phyloP scores from a whole-genome alignment of 805 yeast genomes.

The Nematodospora valgi region DNA sequence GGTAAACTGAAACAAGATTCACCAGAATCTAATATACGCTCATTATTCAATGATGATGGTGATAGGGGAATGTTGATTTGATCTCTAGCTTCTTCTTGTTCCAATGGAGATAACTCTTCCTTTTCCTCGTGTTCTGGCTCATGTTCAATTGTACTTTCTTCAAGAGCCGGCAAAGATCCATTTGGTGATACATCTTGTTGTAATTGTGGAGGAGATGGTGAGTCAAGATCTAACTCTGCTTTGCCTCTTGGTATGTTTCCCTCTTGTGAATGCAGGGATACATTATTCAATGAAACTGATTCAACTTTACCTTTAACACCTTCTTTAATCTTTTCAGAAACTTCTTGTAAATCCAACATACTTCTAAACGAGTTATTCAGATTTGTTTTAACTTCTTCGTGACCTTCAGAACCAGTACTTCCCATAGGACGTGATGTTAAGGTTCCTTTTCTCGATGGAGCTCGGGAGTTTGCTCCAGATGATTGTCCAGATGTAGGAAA shows the following conservation, averaged over 20 bases:
- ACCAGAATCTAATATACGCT: background rate
- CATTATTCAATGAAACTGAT: background rate
- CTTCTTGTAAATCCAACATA: slow-evolving; percentile 35
- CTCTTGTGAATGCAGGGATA: slow-evolving; percentile 8
- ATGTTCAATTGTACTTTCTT: slow-evolving; percentile 6
- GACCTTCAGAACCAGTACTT: slow-evolving; percentile 5
- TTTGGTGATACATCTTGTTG: background rate
- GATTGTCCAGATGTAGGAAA: slow-evolving; percentile 5
- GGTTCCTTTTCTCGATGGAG: slow-evolving; percentile 33
- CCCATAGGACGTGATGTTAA: slow-evolving; percentile 7
- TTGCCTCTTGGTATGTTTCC: slow-evolving; percentile 14
- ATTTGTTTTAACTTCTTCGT: slow-evolving; percentile 12
- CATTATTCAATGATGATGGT: slow-evolving; percentile 8
- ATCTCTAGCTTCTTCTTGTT: background rate
- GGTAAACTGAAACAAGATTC: slow-evolving; percentile 1
- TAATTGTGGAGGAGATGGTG: slow-evolving; percentile 1
- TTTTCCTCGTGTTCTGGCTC: slow-evolving; percentile 5
- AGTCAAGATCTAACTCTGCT: slow-evolving; percentile 19
- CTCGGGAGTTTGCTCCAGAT: slow-evolving; percentile 22
- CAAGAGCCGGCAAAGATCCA: slow-evolving; percentile 11
- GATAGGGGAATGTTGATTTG: slow-evolving; percentile 1
- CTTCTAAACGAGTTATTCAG: slow-evolving; percentile 31
- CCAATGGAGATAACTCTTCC: background rate
- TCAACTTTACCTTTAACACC: background rate
- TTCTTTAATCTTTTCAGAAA: slow-evolving; percentile 1